These are phyloP conservation scores for Pseudogymnoascus sp. DNA, from an alignment of 2,329 filamentous ascomycete species.

Conservation along the genomic window DNA sequence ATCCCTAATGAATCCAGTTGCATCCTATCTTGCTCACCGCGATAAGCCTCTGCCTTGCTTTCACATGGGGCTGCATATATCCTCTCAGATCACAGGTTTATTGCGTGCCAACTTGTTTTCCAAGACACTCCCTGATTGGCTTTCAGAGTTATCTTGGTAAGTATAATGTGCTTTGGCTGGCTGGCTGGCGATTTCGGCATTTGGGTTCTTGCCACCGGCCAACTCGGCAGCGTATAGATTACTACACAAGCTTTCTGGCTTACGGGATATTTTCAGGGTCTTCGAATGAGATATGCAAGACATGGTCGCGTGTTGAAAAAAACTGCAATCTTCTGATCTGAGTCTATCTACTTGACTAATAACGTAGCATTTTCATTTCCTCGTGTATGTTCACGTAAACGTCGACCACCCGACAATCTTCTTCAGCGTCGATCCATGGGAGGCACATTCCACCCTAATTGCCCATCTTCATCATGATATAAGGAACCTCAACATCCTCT, in stretches of 20 bases:
- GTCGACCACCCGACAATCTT: background rate
- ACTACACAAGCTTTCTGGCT: background rate
- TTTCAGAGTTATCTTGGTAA: background rate
- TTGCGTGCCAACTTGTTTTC: conserved; percentile 1
- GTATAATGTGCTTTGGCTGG: background rate
- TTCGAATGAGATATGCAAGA: background rate
- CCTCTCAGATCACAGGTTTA: background rate
- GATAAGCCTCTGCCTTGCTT: conserved; percentile 5
- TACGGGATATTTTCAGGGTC: background rate
- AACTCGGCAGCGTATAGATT: background rate
- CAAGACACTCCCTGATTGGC: background rate
- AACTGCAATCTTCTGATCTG: background rate
- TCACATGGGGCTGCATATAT: background rate
- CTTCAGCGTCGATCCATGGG: background rate
- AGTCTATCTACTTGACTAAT: conserved; percentile 5
- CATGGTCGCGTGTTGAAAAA: conserved; percentile 7
- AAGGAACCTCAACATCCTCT: conserved; percentile 95
- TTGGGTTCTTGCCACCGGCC: background rate
- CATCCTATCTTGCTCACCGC: background rate
- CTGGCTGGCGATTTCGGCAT: background rate
- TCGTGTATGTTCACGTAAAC: conserved; percentile 6
- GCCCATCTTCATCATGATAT: conserved; percentile 72
- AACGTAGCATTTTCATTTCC: conserved; percentile 5
- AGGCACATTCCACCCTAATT: conserved; percentile 14
- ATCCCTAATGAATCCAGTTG: background rate